These are phyloP conservation scores for Penicillium sp. DNA, from an alignment of 2,329 filamentous ascomycete species.

Conservation along the genomic window DNA sequence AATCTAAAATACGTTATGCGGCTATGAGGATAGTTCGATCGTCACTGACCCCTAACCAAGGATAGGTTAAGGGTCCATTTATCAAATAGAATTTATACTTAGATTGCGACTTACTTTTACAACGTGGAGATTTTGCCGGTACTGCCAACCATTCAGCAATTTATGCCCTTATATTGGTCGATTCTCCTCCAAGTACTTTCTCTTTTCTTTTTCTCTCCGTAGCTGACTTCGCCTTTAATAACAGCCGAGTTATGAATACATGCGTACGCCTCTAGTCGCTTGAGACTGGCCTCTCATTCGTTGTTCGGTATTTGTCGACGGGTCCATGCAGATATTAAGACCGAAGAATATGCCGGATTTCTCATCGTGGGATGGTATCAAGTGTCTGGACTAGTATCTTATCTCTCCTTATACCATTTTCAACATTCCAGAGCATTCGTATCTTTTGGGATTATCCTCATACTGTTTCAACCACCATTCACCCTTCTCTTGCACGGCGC, in stretches of 20 bases:
- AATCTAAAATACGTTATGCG: neutral
- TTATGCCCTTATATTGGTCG: neutral
- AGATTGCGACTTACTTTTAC: constrained; percentile 6
- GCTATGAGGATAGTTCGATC: neutral
- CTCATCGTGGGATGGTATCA: constrained; percentile 1
- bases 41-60: neutral
- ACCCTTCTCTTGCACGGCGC: neutral
- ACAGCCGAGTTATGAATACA: constrained; percentile 1
- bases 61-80: constrained; percentile 8
- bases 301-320: constrained; percentile 6
- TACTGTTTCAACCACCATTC: neutral
- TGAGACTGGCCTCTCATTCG: constrained; percentile 2
- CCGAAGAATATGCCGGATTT: constrained; percentile 7
- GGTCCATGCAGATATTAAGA: constrained; percentile 10
- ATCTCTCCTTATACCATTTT: neutral
- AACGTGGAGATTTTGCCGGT: constrained; percentile 1
- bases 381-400: neutral
- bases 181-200: neutral
- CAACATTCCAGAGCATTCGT: neutral
- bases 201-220: neutral
- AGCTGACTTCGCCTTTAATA: neutral
- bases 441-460: neutral
- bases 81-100: neutral
- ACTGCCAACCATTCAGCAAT: neutral
- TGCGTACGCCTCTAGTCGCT: neutral